These are phyloP conservation scores for Ascobolus immersus DNA, from an alignment of 495 filamentous ascomycete genomes.

Conservation along the genomic window DNA sequence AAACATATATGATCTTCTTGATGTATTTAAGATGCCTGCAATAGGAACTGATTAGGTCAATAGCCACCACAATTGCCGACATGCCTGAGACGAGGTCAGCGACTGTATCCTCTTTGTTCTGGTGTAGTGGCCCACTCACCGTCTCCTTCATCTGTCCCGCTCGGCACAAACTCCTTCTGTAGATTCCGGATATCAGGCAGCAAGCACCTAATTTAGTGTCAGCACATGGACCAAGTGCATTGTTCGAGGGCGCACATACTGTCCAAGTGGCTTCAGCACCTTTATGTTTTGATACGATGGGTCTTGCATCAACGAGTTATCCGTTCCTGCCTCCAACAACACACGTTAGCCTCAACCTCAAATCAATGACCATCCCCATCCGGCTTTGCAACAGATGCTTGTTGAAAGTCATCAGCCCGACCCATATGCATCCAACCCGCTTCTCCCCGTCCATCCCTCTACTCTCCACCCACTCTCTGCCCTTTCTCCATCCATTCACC, in stretches of 20 bases:
- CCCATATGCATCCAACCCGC: too few species aligned
- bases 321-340: constrained; percentile 25
- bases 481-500: neutral
- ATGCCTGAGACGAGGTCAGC: too few species aligned
- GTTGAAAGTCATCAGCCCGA: too few species aligned
- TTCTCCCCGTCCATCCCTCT: too few species aligned
- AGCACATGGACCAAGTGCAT: constrained; percentile 6
- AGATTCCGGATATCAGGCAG: constrained; percentile 43
- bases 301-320: constrained; percentile 32
- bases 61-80: constrained; percentile 60
- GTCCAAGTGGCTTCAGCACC: constrained; percentile 42
- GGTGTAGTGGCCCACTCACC: constrained; percentile 20
- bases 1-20: constrained; percentile 58
- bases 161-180: constrained; percentile 34
- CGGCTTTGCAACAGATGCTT: too few species aligned
- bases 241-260: constrained; percentile 21
- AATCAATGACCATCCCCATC: too few species aligned
- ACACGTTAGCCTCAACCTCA: too few species aligned
- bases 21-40: constrained; percentile 81
- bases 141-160: constrained; percentile 48
- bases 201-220: constrained; percentile 26
- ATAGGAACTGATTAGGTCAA: constrained; percentile 56
- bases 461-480: too few species aligned
- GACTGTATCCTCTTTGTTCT: too few species aligned
- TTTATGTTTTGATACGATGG: constrained; percentile 54